These are phyloP conservation scores for Flaveria bidentis DNA, from an alignment of 129 eudicot genomes.

Conservation along the genomic window DNA sequence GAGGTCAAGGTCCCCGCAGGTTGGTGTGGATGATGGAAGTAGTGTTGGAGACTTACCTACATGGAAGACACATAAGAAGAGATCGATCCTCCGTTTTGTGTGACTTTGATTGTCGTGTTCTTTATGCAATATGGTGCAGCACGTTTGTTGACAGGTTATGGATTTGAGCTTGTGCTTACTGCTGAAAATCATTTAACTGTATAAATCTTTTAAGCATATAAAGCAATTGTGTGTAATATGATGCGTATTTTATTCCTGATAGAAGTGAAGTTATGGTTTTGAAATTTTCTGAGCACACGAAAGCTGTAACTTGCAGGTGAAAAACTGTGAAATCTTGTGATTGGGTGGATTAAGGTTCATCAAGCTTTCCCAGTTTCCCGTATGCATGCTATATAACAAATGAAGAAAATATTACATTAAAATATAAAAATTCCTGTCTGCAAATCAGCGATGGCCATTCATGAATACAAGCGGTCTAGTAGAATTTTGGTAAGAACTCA, in stretches of 20 bases:
- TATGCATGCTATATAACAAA: too few species aligned
- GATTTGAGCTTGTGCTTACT: constrained; percentile 10
- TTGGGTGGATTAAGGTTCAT: background rate
- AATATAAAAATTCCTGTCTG: too few species aligned
- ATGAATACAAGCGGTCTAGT: too few species aligned
- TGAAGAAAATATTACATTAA: background rate
- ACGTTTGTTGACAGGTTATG: constrained; percentile 23
- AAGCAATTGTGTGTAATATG: constrained; percentile 24
- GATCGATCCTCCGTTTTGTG: constrained; percentile 51
- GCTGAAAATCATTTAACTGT: constrained; percentile 18
- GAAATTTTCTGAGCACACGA: background rate
- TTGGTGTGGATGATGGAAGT: constrained; percentile 33
- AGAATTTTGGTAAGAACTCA: too few species aligned
- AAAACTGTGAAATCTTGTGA: background rate
- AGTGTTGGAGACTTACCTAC: constrained; percentile 40
- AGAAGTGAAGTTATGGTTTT: constrained; percentile 2
- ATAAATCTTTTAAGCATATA: constrained; percentile 25
- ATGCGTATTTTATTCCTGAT: background rate
- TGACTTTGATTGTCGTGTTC: constrained; percentile 7
- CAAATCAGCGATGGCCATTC: too few species aligned
- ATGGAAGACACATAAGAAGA: constrained; percentile 82
- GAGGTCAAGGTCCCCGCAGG: constrained; percentile 41
- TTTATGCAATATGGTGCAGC: background rate
- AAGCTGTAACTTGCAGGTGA: background rate
- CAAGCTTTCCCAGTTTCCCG: background rate